phyloP scores from a whole-genome alignment of 2,329 filamentous ascomycete genomes.

The Gaeumannomyces tritici region DNA sequence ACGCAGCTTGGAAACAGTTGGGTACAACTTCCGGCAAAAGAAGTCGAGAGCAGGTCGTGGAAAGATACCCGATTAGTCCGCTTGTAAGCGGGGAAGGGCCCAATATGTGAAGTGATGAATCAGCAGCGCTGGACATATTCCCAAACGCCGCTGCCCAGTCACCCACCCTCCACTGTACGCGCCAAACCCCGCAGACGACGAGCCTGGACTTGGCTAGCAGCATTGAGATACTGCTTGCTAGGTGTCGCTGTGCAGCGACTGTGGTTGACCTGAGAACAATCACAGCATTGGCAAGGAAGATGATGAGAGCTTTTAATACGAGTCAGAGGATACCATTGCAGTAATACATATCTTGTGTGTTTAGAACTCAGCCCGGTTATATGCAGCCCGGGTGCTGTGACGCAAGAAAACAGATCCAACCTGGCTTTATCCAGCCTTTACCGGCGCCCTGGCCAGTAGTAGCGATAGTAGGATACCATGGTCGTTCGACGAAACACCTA shows the following conservation, averaged over 20 bases:
- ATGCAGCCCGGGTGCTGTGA: neutral
- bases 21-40: neutral
- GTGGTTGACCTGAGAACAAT: neutral
- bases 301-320: neutral
- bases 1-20: neutral
- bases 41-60: neutral
- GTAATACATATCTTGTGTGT: neutral
- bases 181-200: neutral
- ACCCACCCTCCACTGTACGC: neutral
- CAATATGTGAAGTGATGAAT: neutral
- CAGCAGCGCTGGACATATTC: neutral
- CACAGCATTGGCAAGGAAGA: neutral
- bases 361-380: neutral
- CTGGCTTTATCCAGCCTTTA: neutral
- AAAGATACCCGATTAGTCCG: neutral
- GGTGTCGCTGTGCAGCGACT: neutral
- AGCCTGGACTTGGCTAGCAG: neutral
- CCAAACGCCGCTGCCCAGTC: too few species aligned
- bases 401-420: neutral
- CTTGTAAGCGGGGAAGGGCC: neutral
- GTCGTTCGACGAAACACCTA: constrained; percentile 2
- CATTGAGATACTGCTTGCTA: too few species aligned
- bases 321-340: neutral
- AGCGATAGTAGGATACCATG: neutral
- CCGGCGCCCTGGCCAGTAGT: neutral